A percentile compares a stretch with the other conserved stretches of the same genome.
Evolutionary conservation across 495 filamentous ascomycete species (phyloP).

Genomic region (Trichoderma virens): DNA sequence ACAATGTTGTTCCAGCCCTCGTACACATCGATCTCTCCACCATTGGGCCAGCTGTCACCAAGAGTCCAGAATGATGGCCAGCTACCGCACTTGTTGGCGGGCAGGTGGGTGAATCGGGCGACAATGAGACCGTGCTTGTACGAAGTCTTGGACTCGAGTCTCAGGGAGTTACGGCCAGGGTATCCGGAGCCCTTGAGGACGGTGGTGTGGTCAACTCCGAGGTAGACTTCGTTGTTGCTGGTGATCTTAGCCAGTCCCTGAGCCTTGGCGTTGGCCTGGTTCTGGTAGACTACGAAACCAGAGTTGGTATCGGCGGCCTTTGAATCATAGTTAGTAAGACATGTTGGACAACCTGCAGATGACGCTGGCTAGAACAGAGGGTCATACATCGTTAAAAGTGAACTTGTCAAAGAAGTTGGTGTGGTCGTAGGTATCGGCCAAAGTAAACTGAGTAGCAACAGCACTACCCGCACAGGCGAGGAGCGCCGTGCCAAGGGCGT

Average conservation of each 20-base stretch:
- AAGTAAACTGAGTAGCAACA: constrained; percentile 25
- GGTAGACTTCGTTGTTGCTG: constrained; percentile 33
- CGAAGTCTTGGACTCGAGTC: constrained; percentile 56
- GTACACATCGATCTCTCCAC: constrained; percentile 85
- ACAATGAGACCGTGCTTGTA: constrained; percentile 66
- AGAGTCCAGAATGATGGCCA: constrained; percentile 63
- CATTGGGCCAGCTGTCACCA: constrained; percentile 64
- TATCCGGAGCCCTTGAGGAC: constrained; percentile 13
- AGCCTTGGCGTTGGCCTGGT: constrained; percentile 39
- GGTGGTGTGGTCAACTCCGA: constrained; percentile 38
- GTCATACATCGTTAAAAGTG: constrained; percentile 36
- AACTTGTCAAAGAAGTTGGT: constrained; percentile 48
- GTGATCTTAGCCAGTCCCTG: constrained; percentile 46
- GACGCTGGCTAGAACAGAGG: neutral
- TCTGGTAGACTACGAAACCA: constrained; percentile 59
- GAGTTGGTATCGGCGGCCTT: constrained; percentile 49
- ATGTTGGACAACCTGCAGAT: neutral
- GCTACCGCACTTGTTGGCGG: constrained; percentile 52
- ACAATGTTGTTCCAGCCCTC: constrained; percentile 67
- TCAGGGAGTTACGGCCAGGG: constrained; percentile 56
- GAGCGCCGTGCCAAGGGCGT: constrained; percentile 30
- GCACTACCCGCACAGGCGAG: constrained; percentile 27
- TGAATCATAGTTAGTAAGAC: neutral
- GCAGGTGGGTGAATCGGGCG: constrained; percentile 65
- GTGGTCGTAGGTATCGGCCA: constrained; percentile 38